Conservation (phyloP, 441 rosid genomes). For the Syzygium malaccense region DNA sequence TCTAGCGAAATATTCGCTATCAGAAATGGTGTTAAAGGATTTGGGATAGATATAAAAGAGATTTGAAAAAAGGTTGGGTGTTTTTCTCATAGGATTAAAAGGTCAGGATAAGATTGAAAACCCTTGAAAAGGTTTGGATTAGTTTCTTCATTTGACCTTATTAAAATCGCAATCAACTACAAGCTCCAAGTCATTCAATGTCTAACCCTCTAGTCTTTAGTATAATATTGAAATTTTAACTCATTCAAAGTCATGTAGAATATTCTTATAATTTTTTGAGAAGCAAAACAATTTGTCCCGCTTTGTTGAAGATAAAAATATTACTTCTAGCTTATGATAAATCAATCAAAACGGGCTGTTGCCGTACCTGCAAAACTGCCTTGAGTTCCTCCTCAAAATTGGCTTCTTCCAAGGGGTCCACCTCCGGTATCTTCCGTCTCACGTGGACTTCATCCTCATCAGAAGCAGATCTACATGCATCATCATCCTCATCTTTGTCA, state of each 20-base stretch:
- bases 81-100: not conserved
- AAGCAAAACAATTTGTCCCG: not conserved
- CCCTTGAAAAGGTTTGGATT: not conserved
- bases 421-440: conserved; percentile 74
- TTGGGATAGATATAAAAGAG: not conserved
- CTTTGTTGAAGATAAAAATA: not conserved
- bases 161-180: not conserved
- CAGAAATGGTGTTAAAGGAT: not conserved
- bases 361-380: conserved; percentile 71
- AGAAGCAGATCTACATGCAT: conserved; percentile 58
- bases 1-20: not conserved
- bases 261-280: not conserved
- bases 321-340: not conserved
- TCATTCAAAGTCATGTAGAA: not conserved
- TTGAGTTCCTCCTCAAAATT: conserved; percentile 84
- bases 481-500: conserved; percentile 61
- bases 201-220: not conserved
- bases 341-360: not conserved
- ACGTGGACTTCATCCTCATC: conserved; percentile 91
- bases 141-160: not conserved
- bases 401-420: conserved; percentile 76
- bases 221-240: not conserved
- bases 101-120: not conserved
- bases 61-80: not conserved
- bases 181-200: not conserved